Base-by-base conservation (phyloP, 2,329 filamentous ascomycete species). In the Fusarium palustre region DNA sequence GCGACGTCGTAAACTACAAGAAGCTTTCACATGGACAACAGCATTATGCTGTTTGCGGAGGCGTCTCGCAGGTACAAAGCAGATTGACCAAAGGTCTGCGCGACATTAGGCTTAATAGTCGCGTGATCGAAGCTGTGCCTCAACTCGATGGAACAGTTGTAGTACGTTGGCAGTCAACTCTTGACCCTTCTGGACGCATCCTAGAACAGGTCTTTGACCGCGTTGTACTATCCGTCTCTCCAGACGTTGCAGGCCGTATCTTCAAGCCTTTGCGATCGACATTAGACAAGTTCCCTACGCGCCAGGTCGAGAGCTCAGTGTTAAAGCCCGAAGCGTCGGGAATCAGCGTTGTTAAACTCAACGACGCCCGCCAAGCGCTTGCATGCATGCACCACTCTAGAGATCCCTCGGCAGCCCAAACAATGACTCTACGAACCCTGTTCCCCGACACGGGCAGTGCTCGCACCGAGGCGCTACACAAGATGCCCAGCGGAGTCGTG, bases 171-270 rank as follows among this genome's bases (percentile, higher is more conserved):
- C 69, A 73, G 69, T 64, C 70, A 10, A 62, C 42, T 2, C 16
- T 43, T 7, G 68, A 71, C 15, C 59, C 43, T 10, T 64, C 56
- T 2, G 63, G 49, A 7, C 16, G 59, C 18, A 15, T 69, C 22
- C 31, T 34, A n/a, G 70, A 78, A 25, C 79, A 83, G 20, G 54
- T 69, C 0, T 88, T 87, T 54, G 85, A 88, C 54, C 79, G 79
- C 3, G 85, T 87, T 1, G 76, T 89, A 25, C 76, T 89, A 2
- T 86, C 85, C 0, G 84, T 88, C 2, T 83, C 86, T 1, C 87
- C 87, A 1, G 81, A 87, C 64, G 81, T 86, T 6, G 84, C 83
- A 0, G 82, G 79, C 7, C 75, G 74, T 8, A 79, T 89, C 15
- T 88, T 85, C 61, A 66, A 74, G 2, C 84, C 84, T 0, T 68